Base-by-base conservation (phyloP, 805 yeast species). In the Wickerhamomyces chambardii region DNA sequence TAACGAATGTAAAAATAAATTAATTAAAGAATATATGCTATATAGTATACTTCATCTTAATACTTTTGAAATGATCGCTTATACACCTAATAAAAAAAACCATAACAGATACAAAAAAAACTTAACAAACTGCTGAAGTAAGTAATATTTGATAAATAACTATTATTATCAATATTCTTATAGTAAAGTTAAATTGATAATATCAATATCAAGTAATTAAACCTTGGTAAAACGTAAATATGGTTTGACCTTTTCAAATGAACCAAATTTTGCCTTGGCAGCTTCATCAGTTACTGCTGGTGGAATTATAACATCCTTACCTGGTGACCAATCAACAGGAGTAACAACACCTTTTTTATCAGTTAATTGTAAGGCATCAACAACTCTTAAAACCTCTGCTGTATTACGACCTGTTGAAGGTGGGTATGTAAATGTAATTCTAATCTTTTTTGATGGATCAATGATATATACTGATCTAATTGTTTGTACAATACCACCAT, bases 371-470 rank as follows among this genome's bases (percentile, higher is more conserved):
- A 87, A 68, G 36, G 95, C 83, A 58, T 85, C 95, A 45, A 87
- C 65, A 38, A 83, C 95, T 66, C 97, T 82, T 61, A 89, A 70
- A 27, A 87, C 90, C 70, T 87, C 97, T 39, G 84, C 74, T 42
- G 95, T 74, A 78, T 89, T 87, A 73, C 97, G 83, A 58, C 97
- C 97, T 42, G 84, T 78, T 31, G 95, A 81, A 40, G 96, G 92
- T 39, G 97, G 97, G 70, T 87, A 87, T 17, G 90, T 74, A 68
- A 89, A 62, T 46, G 81, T 78, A 55, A 86, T 70, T 66, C 96
- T 79, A 55, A 89, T 78, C 64, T 82, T 87, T 75, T 87, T 89
- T 48, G 66, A 57, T 47, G 96, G 96, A 63, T 87, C 96, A 58
- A 87, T 86, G 59, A 87, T 66, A 67, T 81, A 89, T 39, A 87